A percentile compares a stretch with the other conserved stretches of the same genome.
Conservation (phyloP, 2,329 filamentous ascomycete genomes). For the Graphilbum fragrans region DNA sequence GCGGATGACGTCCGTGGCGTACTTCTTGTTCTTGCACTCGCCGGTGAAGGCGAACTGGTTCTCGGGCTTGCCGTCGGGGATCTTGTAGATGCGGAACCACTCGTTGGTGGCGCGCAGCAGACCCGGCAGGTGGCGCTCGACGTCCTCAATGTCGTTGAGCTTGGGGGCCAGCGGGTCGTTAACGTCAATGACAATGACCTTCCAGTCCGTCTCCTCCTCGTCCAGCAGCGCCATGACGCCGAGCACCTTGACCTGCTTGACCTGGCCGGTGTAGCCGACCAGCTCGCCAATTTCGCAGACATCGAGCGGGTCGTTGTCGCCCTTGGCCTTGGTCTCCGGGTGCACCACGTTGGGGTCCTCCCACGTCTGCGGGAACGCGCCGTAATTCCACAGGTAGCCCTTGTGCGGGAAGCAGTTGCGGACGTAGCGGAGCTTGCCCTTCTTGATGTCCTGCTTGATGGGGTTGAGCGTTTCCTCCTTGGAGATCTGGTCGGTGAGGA, state of each 20-base stretch:
- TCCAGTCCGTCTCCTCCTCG: conserved; percentile 99
- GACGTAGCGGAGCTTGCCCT: conserved; percentile 98
- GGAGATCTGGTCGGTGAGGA: conserved; percentile 88
- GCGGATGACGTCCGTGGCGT: conserved; percentile 88
- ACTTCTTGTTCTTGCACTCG: conserved; percentile 99
- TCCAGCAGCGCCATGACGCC: conserved; percentile 98
- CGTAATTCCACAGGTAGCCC: conserved; percentile 99
- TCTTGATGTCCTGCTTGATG: conserved; percentile 99
- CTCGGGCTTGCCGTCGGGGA: conserved; percentile 99
- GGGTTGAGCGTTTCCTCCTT: conserved; percentile 98
- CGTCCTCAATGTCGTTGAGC: conserved; percentile 97
- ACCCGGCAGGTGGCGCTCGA: conserved; percentile 94
- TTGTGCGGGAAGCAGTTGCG: conserved; percentile 99
- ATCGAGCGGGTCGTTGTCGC: conserved; percentile 97
- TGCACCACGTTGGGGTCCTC: conserved; percentile 94
- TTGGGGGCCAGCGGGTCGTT: conserved; percentile 94
- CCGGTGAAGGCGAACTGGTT: conserved; percentile 99
- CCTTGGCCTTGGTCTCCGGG: conserved; percentile 99
- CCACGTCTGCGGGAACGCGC: conserved; percentile 99
- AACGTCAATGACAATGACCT: conserved; percentile 98
- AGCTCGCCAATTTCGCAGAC: conserved; percentile 99
- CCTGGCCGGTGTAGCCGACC: conserved; percentile 86
- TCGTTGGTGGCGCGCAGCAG: conserved; percentile 97
- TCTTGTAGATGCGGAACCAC: conserved; percentile 99
- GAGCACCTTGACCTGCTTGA: conserved; percentile 99